Evolutionary conservation across 2,329 filamentous ascomycete species (phyloP).

Genomic region (Rhinocladiella similis): DNA sequence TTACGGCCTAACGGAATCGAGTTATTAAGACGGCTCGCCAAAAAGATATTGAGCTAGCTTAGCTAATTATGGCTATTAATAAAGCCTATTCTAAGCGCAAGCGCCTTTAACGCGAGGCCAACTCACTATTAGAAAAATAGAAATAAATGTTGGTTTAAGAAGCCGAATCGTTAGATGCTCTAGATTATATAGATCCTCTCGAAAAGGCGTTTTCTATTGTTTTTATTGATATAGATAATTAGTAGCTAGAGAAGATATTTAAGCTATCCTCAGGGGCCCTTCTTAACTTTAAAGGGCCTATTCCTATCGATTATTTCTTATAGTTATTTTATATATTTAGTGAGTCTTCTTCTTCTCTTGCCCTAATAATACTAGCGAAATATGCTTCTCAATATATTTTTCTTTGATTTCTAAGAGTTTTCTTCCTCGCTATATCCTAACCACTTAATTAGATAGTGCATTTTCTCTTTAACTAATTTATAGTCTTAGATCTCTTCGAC

Average conservation of each 20-base stretch:
- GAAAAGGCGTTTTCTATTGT: neutral
- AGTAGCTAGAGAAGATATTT: too few relatives aligned
- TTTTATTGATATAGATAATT: too few relatives aligned
- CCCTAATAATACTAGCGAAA: too few relatives aligned
- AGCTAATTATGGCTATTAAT: neutral
- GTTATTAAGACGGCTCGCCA: neutral
- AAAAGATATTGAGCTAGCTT: neutral
- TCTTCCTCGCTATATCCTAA: constrained; percentile 10
- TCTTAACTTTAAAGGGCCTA: too few relatives aligned
- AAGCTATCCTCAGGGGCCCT: too few relatives aligned
- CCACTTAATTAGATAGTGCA: constrained; percentile 14
- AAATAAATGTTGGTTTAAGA: neutral
- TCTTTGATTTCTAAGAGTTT: constrained; percentile 6
- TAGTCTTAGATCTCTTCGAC: neutral
- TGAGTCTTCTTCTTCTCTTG: too few relatives aligned
- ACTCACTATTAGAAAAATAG: neutral
- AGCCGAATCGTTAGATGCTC: neutral
- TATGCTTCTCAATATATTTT: neutral
- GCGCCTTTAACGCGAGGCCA: neutral
- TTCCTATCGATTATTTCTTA: too few relatives aligned
- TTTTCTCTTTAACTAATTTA: neutral
- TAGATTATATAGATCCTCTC: neutral
- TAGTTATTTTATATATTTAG: too few relatives aligned
- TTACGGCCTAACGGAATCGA: neutral
- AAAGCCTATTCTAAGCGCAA: neutral